Evolutionary conservation across 768 basidiomycete species (phyloP).

Genomic region (Suillus decipiens): DNA sequence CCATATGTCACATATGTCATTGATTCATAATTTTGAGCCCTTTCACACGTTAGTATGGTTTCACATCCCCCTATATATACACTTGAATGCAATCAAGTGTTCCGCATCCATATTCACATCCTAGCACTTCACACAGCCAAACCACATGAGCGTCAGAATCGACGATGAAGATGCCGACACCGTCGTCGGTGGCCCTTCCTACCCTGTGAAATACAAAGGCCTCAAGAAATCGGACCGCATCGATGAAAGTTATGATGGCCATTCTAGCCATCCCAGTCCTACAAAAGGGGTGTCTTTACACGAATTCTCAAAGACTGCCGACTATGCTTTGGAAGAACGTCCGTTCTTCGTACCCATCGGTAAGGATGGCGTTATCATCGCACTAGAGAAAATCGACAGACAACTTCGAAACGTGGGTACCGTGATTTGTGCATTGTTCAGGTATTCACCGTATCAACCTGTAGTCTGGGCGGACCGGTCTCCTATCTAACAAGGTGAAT

Average conservation of each 20-base stretch:
- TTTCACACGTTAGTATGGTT: no score
- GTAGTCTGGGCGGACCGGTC: conserved; percentile 55
- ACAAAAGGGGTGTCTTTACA: conserved; percentile 23
- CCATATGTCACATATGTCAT: no score
- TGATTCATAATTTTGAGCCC: no score
- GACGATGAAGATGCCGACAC: conserved; percentile 42
- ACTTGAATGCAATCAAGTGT: no score
- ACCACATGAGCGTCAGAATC: conserved; percentile 35
- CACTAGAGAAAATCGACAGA: conserved; percentile 67
- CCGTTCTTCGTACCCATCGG: conserved; percentile 74
- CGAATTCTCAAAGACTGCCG: conserved; percentile 48
- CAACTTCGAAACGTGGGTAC: conserved; percentile 55
- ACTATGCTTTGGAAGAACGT: conserved; percentile 55
- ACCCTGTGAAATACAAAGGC: conserved; percentile 26
- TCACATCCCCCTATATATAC: neutral
- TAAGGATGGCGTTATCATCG: conserved; percentile 65
- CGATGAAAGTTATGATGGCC: conserved; percentile 19
- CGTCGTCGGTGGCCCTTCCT: conserved; percentile 42
- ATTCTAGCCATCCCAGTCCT: conserved; percentile 19
- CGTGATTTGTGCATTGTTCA: conserved; percentile 11
- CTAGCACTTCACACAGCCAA: neutral
- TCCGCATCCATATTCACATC: neutral
- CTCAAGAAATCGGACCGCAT: conserved; percentile 20
- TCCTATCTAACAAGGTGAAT: conserved; percentile 65
- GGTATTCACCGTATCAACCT: neutral